Evolutionary conservation across 495 filamentous ascomycete genomes (phyloP).

Genomic region (Chaetomium cochliodes): DNA sequence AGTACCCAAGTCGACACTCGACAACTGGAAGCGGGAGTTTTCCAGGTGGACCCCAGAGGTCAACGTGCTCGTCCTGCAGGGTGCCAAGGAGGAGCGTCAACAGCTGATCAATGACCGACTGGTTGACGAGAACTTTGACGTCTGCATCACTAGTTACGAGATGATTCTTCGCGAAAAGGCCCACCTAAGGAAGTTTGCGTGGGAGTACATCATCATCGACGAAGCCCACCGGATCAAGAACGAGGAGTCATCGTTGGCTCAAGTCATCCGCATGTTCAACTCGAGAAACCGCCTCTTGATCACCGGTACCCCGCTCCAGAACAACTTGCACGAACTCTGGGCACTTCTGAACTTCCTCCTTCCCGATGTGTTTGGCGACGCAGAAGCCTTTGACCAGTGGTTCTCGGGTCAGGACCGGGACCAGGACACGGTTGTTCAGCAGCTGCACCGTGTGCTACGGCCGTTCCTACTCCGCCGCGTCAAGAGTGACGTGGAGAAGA

Average conservation of each 20-base stretch:
- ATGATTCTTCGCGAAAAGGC: slow-evolving; percentile 84
- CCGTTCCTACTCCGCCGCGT: slow-evolving; percentile 95
- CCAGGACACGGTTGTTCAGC: slow-evolving; percentile 94
- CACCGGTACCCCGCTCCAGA: slow-evolving; percentile 95
- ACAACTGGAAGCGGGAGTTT: slow-evolving; percentile 98
- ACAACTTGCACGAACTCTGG: slow-evolving; percentile 99
- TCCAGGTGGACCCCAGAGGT: slow-evolving; percentile 92
- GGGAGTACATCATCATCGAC: slow-evolving; percentile 99
- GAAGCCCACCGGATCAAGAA: slow-evolving; percentile 99
- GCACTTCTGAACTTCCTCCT: slow-evolving; percentile 94
- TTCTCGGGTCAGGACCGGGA: slow-evolving; percentile 86
- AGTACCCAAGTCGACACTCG: slow-evolving; percentile 95
- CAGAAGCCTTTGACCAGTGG: slow-evolving; percentile 98
- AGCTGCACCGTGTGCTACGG: slow-evolving; percentile 88
- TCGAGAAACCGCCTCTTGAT: slow-evolving; percentile 94
- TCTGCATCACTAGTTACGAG: slow-evolving; percentile 46
- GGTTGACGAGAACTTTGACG: slow-evolving; percentile 68
- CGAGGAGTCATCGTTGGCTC: slow-evolving; percentile 93
- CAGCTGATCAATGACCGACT: slow-evolving; percentile 87
- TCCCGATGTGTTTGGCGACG: slow-evolving; percentile 96
- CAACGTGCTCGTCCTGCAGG: slow-evolving; percentile 90
- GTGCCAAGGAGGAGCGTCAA: slow-evolving; percentile 89
- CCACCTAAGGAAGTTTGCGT: slow-evolving; percentile 94
- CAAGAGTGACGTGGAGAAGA: slow-evolving; percentile 99
- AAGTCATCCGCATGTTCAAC: slow-evolving; percentile 96